Evolutionary conservation across 805 yeast genomes (phyloP), one percentile per base, ranked within the genome.

Genomic region (Ogataea nonfermentans): DNA sequence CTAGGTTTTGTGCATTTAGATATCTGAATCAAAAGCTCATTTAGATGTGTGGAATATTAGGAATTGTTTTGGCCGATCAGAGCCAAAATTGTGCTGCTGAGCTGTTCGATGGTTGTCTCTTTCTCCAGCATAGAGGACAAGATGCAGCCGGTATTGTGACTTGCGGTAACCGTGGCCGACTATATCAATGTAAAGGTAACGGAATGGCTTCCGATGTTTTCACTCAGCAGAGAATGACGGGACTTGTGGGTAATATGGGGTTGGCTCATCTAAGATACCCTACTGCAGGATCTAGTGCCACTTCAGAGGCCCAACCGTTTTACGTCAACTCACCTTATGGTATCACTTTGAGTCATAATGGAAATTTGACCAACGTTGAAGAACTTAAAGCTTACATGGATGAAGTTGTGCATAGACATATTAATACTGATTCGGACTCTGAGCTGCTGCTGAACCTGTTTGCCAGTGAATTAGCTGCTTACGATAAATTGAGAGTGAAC

Each of bases 111-210:
- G 96, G 96, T 6, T 83, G 91, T 47, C 78, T 89, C 68, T 91
- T 84, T 62, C 70, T 93, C 46, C 99, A 93, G 62, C 99, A 93
- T 61, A 78, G 99, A 59, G 99, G 99, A 32, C 99, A 93, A 68
- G 99, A 93, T 63, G 99, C 99, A 9, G 96, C 97, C n/a, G 99
- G 99, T 48, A 91, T 93, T 40, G 93, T 88, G 16, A 93, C 99
- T 6, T 88, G 96, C 62, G 98, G 96, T 39, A 71, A 84, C 31
- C 80, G 91, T 46, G 99, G 98, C 49, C 76, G 99, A 44, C 76
- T 93, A 43, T 90, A 87, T 68, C 98, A 91, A 68, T 93, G 99
- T 65, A 93, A 93, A 68, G 99, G 99, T 55, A 91, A 89, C 63
- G 99, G 99, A 51, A 87, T 93, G 96, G 98, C 96, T 43, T 77